Percentiles rank a stretch among this genome's conserved stretches.
Evolutionary conservation across 768 basidiomycete genomes (phyloP).

Genomic region (Suillus fuscotomentosus): DNA sequence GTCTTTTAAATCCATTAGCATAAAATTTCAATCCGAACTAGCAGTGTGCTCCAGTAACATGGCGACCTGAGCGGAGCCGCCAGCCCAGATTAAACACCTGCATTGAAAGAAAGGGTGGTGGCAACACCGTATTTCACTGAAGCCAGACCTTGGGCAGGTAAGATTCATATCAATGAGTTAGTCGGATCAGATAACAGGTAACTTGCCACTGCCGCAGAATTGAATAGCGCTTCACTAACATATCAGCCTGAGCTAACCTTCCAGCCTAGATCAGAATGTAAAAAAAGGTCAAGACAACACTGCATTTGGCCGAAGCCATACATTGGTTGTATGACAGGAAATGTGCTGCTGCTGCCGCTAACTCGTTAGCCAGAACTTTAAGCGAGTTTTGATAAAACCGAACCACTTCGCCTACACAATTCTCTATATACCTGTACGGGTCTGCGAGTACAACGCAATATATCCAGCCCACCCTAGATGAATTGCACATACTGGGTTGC

Average conservation of each 20-base stretch:
- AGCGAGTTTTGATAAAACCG: not conserved
- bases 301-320: not conserved
- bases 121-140: not conserved
- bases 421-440: not conserved
- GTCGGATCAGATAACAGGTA: not conserved
- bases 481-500: not conserved
- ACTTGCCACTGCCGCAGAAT: not conserved
- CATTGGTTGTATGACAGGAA: not conserved
- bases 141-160: not conserved
- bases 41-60: too few relatives aligned
- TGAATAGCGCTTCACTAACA: not conserved
- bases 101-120: not conserved
- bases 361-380: not conserved
- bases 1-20: slow-evolving; percentile 15
- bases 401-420: not conserved
- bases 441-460: not conserved
- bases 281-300: not conserved
- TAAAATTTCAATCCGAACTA: not conserved
- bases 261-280: not conserved
- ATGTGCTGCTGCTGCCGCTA: not conserved
- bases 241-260: not conserved
- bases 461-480: not conserved
- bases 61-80: not conserved
- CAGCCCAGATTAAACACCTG: not conserved
- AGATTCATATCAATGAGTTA: not conserved